Base-by-base conservation (phyloP, 768 basidiomycete species). In the Lentinus brumalis region DNA sequence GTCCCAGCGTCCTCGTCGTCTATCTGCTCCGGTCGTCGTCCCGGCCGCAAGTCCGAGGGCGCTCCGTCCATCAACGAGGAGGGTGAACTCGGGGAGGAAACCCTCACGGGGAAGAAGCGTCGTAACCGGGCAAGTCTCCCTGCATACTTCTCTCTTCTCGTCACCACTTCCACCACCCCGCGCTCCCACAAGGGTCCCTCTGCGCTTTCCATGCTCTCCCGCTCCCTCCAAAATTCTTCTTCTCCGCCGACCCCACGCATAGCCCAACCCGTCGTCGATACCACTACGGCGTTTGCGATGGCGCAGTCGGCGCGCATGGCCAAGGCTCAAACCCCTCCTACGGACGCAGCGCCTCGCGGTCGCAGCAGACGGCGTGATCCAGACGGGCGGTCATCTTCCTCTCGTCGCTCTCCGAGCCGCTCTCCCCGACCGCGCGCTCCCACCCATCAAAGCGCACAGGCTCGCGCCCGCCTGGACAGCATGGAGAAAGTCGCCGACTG, bases 71-170 rank as follows among this genome's bases (percentile, higher is more conserved):
- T 56, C 26, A 49, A 55, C 35, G 64, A 75, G 62, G 72, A 73
- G 15, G 57, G 52, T 21, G 69, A 71, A 38, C 35, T 63, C 73
- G 67, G 62, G 76, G 71, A 84, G 78, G 74, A 57, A 56, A 65
- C 68, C 3, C 47, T 65, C 26, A 61, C 62, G 7, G 50, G 63
- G n/a, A 67, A 66, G 58, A 64, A 61, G 59, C 78, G 74, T 66
- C 86, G 84, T 67, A 88, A 86, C 72, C 87, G 89, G 71, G 85
- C 86, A 47, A 88, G 86, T 70, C 81, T 92, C 31, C 89, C 89
- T 21, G 83, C 87, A 18, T 89, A 85, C 73, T 92, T 92, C 71
- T 89, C 88, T 50, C 79, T 90, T 59, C 80, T 92, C 65, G 76
- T 74, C 64, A 79, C 78, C 51, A 67, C 78, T 16, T 57, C 67